Evolutionary conservation across 1,284 basidiomycete species (phyloP), one percentile per base, ranked within the genome.

Genomic region (Apiotrichum mycotoxinovorans): DNA sequence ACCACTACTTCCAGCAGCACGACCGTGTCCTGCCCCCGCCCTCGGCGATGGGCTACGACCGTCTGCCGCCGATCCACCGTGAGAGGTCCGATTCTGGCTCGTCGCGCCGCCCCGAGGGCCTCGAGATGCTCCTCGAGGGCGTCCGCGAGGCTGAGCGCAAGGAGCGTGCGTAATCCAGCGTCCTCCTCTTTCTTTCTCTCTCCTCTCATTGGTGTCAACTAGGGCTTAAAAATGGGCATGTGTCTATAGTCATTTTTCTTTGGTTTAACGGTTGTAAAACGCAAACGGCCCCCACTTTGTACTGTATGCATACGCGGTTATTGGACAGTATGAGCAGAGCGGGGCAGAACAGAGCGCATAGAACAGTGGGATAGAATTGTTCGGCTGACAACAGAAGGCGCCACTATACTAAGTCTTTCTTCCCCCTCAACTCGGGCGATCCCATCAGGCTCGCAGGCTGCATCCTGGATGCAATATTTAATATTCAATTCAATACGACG

Each of bases 91-190:
- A 48, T 20, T 52, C 57, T 4, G 33, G 38, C 12, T 22, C 48
- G 15, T 43, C 43, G 12, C 42, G 45, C 25, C 44, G 44, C 26
- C 48, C 56, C 23, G 51, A 45, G 44, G 60, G 60, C n/a, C 57
- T 62, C 48, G 57, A 62, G 51, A 62, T 62, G 60, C 60, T 62
- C 35, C 60, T 62, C 48, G 60, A 62, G 54, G 60, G 60, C 27
- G 60, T 62, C 40, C 57, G 60, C 30, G 60, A 62, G 54, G 60
- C 60, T 18, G 60, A 62, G 60, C 54, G 60, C 54, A 58, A 58
- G 52, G 60, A 62, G 42, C 54, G 51, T 17, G 48, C 38, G 14
- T 60, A 56, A 46, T n/a, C n/a, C n/a, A n/a, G 23, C 17, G 42
- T 41, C 18, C 8, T 18, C 9, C 14, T 14, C 4, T n/a, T n/a